phyloP scores from a whole-genome alignment of 345 rosid genomes.

The Euphorbia pulcherrima region DNA sequence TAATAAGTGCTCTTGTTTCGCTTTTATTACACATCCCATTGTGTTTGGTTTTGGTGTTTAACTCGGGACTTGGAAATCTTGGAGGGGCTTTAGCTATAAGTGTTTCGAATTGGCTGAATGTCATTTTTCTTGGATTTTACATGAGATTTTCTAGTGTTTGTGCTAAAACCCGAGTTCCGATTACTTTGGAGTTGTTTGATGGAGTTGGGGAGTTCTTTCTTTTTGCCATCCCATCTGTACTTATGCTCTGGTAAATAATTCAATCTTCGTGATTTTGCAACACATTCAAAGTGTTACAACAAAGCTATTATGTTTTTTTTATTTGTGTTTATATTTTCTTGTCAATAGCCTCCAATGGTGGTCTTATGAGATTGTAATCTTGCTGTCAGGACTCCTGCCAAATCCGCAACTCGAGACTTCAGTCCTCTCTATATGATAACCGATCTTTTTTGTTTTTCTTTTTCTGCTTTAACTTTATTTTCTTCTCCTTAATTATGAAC shows the following conservation, averaged over 20 bases:
- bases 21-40: slow-evolving; percentile 25
- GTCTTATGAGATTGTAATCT: slow-evolving; percentile 22
- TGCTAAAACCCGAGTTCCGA: slow-evolving; percentile 20
- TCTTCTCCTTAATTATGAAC: no score
- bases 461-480: no score
- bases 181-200: slow-evolving; percentile 18
- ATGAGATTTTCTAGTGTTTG: slow-evolving; percentile 17
- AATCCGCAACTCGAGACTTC: slow-evolving; percentile 29
- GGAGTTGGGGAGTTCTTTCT: slow-evolving; percentile 27
- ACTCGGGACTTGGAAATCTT: slow-evolving; percentile 13
- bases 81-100: slow-evolving; percentile 27
- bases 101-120: slow-evolving; percentile 30
- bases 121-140: slow-evolving; percentile 13
- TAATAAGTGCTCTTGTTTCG: slow-evolving; percentile 11
- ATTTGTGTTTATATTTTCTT: not conserved
- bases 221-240: slow-evolving; percentile 22
- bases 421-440: slow-evolving; percentile 25
- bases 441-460: not conserved
- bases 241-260: slow-evolving; percentile 22
- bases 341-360: slow-evolving; percentile 25
- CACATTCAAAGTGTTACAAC: not conserved
- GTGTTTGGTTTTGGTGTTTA: slow-evolving; percentile 24
- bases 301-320: not conserved
- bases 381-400: slow-evolving; percentile 24
- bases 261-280: not conserved